Percentiles rank a stretch among this genome's conserved stretches.
Conservation (phyloP, 495 filamentous ascomycete species). For the Tuber calosporum region DNA sequence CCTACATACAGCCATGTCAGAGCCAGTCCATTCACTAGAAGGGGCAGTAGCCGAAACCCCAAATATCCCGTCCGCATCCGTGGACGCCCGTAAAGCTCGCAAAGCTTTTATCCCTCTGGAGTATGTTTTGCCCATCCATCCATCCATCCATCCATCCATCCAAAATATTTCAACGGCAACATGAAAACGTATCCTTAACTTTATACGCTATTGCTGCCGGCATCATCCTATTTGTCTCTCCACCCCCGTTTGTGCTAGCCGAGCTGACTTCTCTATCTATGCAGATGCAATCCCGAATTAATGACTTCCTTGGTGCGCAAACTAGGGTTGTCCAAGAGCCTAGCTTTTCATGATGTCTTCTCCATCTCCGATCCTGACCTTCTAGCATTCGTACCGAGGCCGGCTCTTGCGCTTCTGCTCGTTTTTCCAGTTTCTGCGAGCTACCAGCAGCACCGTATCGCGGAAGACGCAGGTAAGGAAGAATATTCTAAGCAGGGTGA, state of each 20-base stretch:
- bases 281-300: conserved; percentile 62
- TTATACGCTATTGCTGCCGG: neutral
- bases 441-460: conserved; percentile 59
- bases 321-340: conserved; percentile 60
- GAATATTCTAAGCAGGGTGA: conserved; percentile 46
- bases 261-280: conserved; percentile 28
- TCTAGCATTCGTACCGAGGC: conserved; percentile 73
- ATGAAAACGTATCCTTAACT: neutral
- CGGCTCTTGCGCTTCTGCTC: conserved; percentile 71
- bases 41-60: conserved; percentile 11
- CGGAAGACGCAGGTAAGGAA: conserved; percentile 55
- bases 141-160: neutral
- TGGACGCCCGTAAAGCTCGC: conserved; percentile 31
- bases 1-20: conserved; percentile 3
- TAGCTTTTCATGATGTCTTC: conserved; percentile 77
- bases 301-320: conserved; percentile 68
- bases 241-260: neutral
- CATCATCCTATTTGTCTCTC: neutral
- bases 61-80: conserved; percentile 14
- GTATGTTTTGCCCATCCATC: conserved; percentile 29
- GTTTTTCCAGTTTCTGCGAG: conserved; percentile 70
- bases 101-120: conserved; percentile 46
- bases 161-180: neutral
- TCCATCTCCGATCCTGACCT: conserved; percentile 71
- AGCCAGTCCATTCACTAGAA: neutral